Percentiles rank a stretch among this genome's conserved stretches.
phyloP scores from a whole-genome alignment of 192 early-diverging fungal genomes.

The Geranomyces michiganensis region DNA sequence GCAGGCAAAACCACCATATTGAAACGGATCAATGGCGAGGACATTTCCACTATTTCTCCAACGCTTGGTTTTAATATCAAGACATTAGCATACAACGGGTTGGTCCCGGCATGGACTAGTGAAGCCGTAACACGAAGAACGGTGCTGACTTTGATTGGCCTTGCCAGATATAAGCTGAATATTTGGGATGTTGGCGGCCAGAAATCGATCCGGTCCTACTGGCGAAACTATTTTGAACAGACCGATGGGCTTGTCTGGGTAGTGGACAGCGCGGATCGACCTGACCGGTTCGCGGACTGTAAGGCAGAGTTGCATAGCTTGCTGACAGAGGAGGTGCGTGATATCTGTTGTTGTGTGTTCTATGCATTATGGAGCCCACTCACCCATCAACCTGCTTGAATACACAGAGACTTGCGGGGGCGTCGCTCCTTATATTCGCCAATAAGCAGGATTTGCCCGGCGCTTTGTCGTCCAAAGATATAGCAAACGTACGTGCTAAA shows the following conservation, averaged over 20 bases:
- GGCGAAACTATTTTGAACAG: slow-evolving; percentile 99
- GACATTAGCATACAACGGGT: slow-evolving; percentile 84
- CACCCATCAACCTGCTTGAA: neutral
- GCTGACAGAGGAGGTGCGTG: slow-evolving; percentile 82
- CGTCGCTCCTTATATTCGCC: slow-evolving; percentile 90
- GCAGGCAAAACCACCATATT: slow-evolving; percentile 99
- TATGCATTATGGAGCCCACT: neutral
- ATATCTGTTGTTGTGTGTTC: too few species aligned
- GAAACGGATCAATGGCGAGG: slow-evolving; percentile 92
- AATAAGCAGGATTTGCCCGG: slow-evolving; percentile 97
- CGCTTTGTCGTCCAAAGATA: slow-evolving; percentile 71
- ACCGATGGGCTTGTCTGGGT: slow-evolving; percentile 99
- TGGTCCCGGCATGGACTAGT: slow-evolving; percentile 10
- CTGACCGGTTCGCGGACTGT: slow-evolving; percentile 79
- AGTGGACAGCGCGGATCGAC: slow-evolving; percentile 89
- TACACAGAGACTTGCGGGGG: slow-evolving; percentile 80
- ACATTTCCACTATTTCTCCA: slow-evolving; percentile 87
- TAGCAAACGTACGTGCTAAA: slow-evolving; percentile 60
- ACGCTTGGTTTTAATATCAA: slow-evolving; percentile 99
- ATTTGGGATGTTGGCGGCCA: slow-evolving; percentile 99
- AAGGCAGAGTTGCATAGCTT: slow-evolving; percentile 73
- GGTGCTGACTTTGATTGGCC: neutral
- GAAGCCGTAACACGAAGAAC: neutral
- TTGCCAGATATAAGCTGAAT: slow-evolving; percentile 76
- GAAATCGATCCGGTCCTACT: slow-evolving; percentile 94